Evolutionary conservation across 2,329 filamentous ascomycete species (phyloP), one percentile per base, ranked within the genome.

Genomic region (Colletotrichum truncatum): DNA sequence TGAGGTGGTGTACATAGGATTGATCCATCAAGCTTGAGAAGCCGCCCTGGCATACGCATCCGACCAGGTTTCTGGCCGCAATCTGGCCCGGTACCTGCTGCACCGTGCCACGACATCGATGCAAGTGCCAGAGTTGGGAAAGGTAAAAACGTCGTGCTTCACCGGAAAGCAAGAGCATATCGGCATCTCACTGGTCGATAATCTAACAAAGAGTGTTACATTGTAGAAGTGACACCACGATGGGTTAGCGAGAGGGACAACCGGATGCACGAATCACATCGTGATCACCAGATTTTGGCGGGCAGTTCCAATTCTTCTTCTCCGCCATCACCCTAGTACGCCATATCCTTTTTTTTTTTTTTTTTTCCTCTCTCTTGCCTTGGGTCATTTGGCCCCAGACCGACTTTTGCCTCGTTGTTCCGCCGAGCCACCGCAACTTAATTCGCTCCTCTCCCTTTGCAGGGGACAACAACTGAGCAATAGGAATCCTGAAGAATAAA

Each of bases 221-320:
- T 65, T 55, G 48, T 45, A 46, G 49, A 66, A 57, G 57, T 53
- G 52, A 61, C 58, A 53, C 46, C 41, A 45, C 26, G 38, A 45
- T 57, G 55, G 53, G 28, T 64, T 45, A 55, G 28, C 54, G n/a
- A 60, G 61, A 67, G 36, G 38, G 49, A 64, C 55, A 41, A 34
- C 38, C 43, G 36, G 54, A 38, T 41, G 52, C 52, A 61, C 67
- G 61, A 68, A 68, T 68, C 65, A 66, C 51, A 58, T 65, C 53
- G 41, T 48, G 43, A n/a, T 32, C 21, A 55, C 39, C 54, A 43
- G 34, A 39, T 51, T 51, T 39, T 41, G 51, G 28, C 45, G 45
- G 49, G 38, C 51, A 28, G 30, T 30, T 41, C 34, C 53, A 59
- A 34, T 28, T 55, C 39, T 32, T 38, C 48, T 49, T 46, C 49